Evolutionary conservation across 2,329 filamentous ascomycete species (phyloP).

Genomic region (Ophiostoma triangulosporum): DNA sequence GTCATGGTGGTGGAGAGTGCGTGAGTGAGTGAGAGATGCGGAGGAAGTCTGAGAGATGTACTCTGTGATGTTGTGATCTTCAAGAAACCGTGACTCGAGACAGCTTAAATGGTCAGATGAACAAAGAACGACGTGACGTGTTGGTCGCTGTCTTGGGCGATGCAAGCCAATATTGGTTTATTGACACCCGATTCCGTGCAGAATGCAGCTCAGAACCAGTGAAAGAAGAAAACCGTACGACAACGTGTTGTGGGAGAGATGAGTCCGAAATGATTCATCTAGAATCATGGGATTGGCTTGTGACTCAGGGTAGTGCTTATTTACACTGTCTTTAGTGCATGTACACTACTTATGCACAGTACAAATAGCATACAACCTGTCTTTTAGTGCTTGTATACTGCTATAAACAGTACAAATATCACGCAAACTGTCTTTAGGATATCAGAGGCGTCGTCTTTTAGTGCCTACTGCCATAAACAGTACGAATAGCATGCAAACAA

Average conservation of each 20-base stretch:
- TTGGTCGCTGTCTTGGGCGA: background rate
- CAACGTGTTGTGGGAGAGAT: too few species aligned
- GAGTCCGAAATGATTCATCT: too few species aligned
- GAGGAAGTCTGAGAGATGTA: too few species aligned
- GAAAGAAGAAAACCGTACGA: background rate
- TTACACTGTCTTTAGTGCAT: too few species aligned
- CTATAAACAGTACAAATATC: too few species aligned
- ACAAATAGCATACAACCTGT: too few species aligned
- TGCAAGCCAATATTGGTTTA: background rate
- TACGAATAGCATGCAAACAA: background rate
- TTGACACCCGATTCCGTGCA: background rate
- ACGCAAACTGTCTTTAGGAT: too few species aligned
- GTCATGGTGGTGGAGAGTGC: background rate
- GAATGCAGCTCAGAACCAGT: background rate
- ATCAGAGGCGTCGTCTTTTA: too few species aligned
- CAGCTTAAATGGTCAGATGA: background rate
- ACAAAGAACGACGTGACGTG: background rate
- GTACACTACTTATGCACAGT: too few species aligned
- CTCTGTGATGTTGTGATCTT: too few species aligned
- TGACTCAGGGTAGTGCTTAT: background rate
- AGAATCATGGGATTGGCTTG: too few species aligned
- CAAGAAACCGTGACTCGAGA: background rate
- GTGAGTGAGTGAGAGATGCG: slow-evolving; percentile 15
- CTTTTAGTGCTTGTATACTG: too few species aligned
- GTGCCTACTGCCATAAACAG: background rate